Evolutionary conservation across 2,329 filamentous ascomycete species (phyloP).

Genomic region (Trichoderma endophyticum): DNA sequence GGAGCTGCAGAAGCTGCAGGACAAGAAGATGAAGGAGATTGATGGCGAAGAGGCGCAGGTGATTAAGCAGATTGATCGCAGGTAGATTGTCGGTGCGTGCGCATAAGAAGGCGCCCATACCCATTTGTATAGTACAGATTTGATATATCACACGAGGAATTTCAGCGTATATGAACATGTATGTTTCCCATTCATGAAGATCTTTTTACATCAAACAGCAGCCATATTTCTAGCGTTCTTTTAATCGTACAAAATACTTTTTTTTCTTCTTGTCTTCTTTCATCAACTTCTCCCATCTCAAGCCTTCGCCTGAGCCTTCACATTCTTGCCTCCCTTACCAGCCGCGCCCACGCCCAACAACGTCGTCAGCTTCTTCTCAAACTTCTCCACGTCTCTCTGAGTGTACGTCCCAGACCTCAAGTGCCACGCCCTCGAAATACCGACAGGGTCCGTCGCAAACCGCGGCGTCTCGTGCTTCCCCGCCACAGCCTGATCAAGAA

Average conservation of each 20-base stretch:
- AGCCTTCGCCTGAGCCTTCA: constrained; percentile 27
- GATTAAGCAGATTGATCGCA: constrained; percentile 39
- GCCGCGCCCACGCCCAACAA: constrained; percentile 24
- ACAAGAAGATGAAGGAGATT: constrained; percentile 52
- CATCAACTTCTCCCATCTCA: not conserved
- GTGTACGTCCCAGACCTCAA: constrained; percentile 38
- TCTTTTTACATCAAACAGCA: not conserved
- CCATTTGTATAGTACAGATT: not conserved
- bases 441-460: constrained; percentile 34
- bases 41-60: constrained; percentile 49
- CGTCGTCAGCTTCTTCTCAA: constrained; percentile 40
- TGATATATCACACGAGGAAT: constrained; percentile 21
- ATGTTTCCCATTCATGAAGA: constrained; percentile 19
- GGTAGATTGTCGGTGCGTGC: not conserved
- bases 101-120: not conserved
- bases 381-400: constrained; percentile 33
- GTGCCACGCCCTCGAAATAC: constrained; percentile 37
- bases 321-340: constrained; percentile 18
- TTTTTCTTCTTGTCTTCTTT: not conserved
- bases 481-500: constrained; percentile 33
- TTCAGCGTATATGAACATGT: not conserved
- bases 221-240: not conserved
- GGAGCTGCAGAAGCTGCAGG: constrained; percentile 48
- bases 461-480: constrained; percentile 38
- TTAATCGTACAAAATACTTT: not conserved